A percentile compares a stretch with the other conserved stretches of the same genome.
Evolutionary conservation across 805 yeast genomes (phyloP).

Genomic region (Scheffersomyces stipitis): DNA sequence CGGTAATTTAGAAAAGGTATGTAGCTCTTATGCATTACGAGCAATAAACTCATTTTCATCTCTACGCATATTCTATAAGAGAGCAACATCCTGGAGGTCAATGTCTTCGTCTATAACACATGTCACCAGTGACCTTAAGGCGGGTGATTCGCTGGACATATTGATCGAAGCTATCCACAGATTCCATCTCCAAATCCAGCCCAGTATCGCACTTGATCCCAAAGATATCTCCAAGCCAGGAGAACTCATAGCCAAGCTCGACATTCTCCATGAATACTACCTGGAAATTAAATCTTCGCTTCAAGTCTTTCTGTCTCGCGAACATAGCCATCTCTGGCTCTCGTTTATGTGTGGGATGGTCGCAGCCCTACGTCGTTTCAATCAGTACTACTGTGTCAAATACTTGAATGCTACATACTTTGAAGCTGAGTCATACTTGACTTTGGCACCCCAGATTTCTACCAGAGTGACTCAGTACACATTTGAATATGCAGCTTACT

Average conservation of each 20-base stretch:
- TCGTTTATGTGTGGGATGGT: constrained; percentile 8
- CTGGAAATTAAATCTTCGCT: constrained; percentile 12
- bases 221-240: constrained; percentile 3
- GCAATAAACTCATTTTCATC: too few relatives aligned
- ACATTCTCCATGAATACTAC: constrained; percentile 18
- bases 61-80: too few relatives aligned
- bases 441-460: background rate
- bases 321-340: constrained; percentile 23
- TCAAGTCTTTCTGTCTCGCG: constrained; percentile 5
- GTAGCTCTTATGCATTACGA: too few relatives aligned
- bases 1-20: too few relatives aligned
- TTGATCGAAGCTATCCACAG: background rate
- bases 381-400: constrained; percentile 4
- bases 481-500: background rate
- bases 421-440: background rate
- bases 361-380: constrained; percentile 5
- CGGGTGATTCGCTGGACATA: background rate
- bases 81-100: too few relatives aligned
- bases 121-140: background rate
- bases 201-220: background rate
- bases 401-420: background rate
- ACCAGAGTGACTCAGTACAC: background rate
- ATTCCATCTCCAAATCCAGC: background rate
- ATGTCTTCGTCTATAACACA: background rate
- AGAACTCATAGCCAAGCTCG: constrained; percentile 13